Conservation (phyloP, 2,329 filamentous ascomycete genomes). For the Scopulariopsis brevicaulis region DNA sequence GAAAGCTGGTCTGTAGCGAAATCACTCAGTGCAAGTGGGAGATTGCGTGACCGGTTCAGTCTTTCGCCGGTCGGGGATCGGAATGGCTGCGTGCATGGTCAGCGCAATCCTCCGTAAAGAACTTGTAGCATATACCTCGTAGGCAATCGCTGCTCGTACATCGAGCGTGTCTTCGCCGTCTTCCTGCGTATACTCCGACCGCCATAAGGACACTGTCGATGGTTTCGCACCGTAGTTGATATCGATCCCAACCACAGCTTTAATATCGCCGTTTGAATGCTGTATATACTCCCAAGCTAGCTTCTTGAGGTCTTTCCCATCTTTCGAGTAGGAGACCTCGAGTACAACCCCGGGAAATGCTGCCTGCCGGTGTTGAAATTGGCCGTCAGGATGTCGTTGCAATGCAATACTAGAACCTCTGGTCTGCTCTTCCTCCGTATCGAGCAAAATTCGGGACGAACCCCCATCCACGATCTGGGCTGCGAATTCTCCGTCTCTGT, state of each 20-base stretch:
- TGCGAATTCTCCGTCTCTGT: too few species aligned
- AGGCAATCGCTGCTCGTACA: neutral
- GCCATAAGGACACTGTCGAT: conserved; percentile 9
- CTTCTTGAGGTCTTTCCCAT: too few species aligned
- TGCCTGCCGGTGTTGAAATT: too few species aligned
- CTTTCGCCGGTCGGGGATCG: neutral
- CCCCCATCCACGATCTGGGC: too few species aligned
- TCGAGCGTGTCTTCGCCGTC: neutral
- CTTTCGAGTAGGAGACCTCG: too few species aligned
- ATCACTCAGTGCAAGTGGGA: neutral
- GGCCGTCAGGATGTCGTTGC: too few species aligned
- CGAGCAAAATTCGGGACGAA: too few species aligned
- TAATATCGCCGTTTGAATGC: conserved; percentile 10
- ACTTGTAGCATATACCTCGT: neutral
- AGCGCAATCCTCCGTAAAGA: neutral
- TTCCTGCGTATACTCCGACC: conserved; percentile 2
- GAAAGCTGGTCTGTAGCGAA: neutral
- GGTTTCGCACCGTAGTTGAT: conserved; percentile 6
- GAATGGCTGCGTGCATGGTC: neutral
- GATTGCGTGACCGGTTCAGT: neutral
- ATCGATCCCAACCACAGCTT: conserved; percentile 10
- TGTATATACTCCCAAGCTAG: conserved; percentile 10
- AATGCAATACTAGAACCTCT: too few species aligned
- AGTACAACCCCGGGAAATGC: too few species aligned
- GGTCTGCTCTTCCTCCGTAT: too few species aligned